Percentiles rank a stretch among this genome's conserved stretches.
These are phyloP conservation scores for Colletotrichum sp. DNA, from an alignment of 2,329 filamentous ascomycete species.

Conservation along the genomic window DNA sequence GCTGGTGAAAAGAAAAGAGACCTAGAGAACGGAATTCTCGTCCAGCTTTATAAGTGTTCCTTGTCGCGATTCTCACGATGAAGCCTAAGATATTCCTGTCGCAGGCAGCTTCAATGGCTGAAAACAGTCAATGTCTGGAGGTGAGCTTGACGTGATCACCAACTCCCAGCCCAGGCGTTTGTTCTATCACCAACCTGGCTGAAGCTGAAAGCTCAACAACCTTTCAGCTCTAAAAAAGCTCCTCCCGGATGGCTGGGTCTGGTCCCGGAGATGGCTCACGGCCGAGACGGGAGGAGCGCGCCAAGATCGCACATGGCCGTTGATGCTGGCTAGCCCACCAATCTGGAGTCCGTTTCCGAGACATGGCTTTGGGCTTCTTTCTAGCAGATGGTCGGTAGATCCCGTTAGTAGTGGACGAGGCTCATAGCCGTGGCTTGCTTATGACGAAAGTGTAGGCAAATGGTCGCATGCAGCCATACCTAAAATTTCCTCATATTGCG, in stretches of 20 bases:
- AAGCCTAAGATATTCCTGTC: background rate
- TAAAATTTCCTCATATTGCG: background rate
- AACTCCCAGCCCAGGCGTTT: background rate
- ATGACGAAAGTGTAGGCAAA: background rate
- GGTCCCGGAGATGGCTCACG: background rate
- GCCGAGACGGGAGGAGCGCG: background rate
- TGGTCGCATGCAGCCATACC: conserved; percentile 6
- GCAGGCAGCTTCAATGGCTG: background rate
- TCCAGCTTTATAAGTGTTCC: background rate
- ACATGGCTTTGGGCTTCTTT: background rate
- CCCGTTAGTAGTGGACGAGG: background rate
- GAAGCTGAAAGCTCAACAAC: background rate
- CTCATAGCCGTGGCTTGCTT: background rate
- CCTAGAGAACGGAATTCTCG: background rate
- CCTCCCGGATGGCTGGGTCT: background rate
- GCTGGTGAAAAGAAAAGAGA: background rate
- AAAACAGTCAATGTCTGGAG: background rate
- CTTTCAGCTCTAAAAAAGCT: background rate
- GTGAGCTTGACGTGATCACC: background rate
- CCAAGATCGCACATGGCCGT: background rate
- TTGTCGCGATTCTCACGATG: background rate
- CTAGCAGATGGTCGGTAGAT: background rate
- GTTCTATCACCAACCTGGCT: background rate
- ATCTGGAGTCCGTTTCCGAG: background rate
- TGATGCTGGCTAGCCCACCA: background rate